Conservation (phyloP, 1,139 yeast species). For the Arxiozyma telluris region DNA sequence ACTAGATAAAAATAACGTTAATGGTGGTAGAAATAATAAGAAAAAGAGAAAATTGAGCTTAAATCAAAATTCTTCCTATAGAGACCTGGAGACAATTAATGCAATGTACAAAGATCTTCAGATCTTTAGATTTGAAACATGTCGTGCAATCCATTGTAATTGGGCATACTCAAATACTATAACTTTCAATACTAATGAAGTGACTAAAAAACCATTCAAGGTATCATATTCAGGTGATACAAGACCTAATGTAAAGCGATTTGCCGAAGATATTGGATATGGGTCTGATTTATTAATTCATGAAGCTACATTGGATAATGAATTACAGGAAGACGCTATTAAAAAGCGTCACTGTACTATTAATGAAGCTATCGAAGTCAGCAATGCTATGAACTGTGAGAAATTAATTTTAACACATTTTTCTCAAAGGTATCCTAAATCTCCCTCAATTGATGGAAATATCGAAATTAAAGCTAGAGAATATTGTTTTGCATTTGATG, state of each 20-base stretch:
- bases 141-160: slow-evolving; percentile 77
- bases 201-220: slow-evolving; percentile 38
- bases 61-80: slow-evolving; percentile 18
- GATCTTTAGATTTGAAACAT: slow-evolving; percentile 40
- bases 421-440: slow-evolving; percentile 77
- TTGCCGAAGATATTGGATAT: slow-evolving; percentile 51
- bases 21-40: slow-evolving; percentile 15
- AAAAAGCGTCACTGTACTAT: slow-evolving; percentile 85
- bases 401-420: slow-evolving; percentile 79
- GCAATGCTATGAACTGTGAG: slow-evolving; percentile 61
- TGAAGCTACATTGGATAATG: slow-evolving; percentile 87
- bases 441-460: slow-evolving; percentile 36
- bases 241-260: slow-evolving; percentile 59
- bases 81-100: slow-evolving; percentile 20
- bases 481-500: slow-evolving; percentile 51
- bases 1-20: background rate
- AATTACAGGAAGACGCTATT: slow-evolving; percentile 68
- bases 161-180: slow-evolving; percentile 72
- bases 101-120: slow-evolving; percentile 26
- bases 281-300: slow-evolving; percentile 76
- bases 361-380: slow-evolving; percentile 71
- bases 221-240: slow-evolving; percentile 94
- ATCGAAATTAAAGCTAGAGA: slow-evolving; percentile 26
- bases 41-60: slow-evolving; percentile 28
- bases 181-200: slow-evolving; percentile 32